phyloP scores from a whole-genome alignment of 2,329 filamentous ascomycete genomes.

The Parafenestella ontariensis region DNA sequence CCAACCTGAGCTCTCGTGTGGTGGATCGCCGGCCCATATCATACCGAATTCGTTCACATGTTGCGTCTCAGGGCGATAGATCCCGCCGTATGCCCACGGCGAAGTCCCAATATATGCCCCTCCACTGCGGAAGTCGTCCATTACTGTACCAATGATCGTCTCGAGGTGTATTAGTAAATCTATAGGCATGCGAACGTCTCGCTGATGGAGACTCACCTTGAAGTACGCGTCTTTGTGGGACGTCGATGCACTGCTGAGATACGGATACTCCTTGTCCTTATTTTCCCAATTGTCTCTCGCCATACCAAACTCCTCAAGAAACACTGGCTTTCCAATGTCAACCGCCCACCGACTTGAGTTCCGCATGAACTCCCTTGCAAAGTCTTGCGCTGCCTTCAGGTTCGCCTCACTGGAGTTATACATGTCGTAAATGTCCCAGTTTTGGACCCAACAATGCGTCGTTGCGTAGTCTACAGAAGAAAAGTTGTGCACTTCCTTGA shows the following conservation, averaged over 20 bases:
- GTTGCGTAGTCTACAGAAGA: slow-evolving; percentile 49
- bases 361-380: slow-evolving; percentile 43
- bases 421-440: slow-evolving; percentile 52
- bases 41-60: slow-evolving; percentile 48
- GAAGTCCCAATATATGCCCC: slow-evolving; percentile 48
- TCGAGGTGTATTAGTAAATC: slow-evolving; percentile 6
- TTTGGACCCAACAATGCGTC: slow-evolving; percentile 51
- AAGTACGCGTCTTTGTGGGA: slow-evolving; percentile 51
- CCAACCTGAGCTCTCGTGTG: slow-evolving; percentile 50
- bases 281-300: slow-evolving; percentile 52
- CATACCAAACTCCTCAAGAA: slow-evolving; percentile 52
- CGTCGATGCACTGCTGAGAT: slow-evolving; percentile 44
- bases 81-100: slow-evolving; percentile 52
- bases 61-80: slow-evolving; percentile 50
- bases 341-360: slow-evolving; percentile 44
- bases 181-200: too few species aligned
- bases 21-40: slow-evolving; percentile 52
- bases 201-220: slow-evolving; percentile 17
- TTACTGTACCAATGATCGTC: slow-evolving; percentile 46
- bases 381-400: slow-evolving; percentile 43
- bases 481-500: slow-evolving; percentile 48
- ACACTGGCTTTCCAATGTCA: slow-evolving; percentile 50
- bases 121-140: slow-evolving; percentile 43
- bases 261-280: slow-evolving; percentile 44
- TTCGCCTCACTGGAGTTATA: slow-evolving; percentile 42